Conservation (phyloP, 257 asterid genomes). For the Capsicum baccatum region DNA sequence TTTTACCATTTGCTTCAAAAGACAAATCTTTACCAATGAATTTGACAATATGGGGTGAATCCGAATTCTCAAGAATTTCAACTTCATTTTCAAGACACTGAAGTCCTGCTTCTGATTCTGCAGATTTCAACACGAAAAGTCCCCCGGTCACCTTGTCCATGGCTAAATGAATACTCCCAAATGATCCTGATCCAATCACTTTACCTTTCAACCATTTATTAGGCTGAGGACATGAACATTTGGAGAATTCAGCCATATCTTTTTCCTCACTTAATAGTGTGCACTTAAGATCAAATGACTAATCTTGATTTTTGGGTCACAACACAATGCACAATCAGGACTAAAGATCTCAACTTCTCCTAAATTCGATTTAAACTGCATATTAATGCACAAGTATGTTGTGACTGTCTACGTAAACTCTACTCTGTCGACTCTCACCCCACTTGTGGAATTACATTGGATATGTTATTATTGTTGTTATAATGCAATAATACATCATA, state of each 20-base stretch:
- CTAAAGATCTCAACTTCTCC: slow-evolving; percentile 24
- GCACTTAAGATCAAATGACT: neutral
- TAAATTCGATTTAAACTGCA: slow-evolving; percentile 21
- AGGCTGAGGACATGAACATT: slow-evolving; percentile 39
- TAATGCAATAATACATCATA: slow-evolving; percentile 9
- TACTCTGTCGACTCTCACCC: too few species aligned
- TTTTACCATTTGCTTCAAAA: slow-evolving; percentile 32
- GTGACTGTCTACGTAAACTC: too few species aligned
- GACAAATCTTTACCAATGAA: slow-evolving; percentile 51
- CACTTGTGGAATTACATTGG: too few species aligned
- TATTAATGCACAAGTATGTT: slow-evolving; percentile 10
- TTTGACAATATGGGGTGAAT: slow-evolving; percentile 51
- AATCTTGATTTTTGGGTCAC: slow-evolving; percentile 10
- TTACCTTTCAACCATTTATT: slow-evolving; percentile 58
- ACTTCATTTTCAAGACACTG: slow-evolving; percentile 57
- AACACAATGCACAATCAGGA: neutral
- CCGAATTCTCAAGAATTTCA: slow-evolving; percentile 43
- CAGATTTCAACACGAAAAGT: slow-evolving; percentile 57
- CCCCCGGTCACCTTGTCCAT: slow-evolving; percentile 54
- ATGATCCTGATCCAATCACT: slow-evolving; percentile 62
- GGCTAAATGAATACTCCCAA: slow-evolving; percentile 56
- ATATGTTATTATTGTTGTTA: neutral
- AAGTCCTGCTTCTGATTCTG: slow-evolving; percentile 48
- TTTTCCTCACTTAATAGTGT: slow-evolving; percentile 22
- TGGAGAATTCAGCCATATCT: slow-evolving; percentile 43